These are phyloP conservation scores for Penicillium arizonense DNA, from an alignment of 495 filamentous ascomycete genomes.

Conservation along the genomic window DNA sequence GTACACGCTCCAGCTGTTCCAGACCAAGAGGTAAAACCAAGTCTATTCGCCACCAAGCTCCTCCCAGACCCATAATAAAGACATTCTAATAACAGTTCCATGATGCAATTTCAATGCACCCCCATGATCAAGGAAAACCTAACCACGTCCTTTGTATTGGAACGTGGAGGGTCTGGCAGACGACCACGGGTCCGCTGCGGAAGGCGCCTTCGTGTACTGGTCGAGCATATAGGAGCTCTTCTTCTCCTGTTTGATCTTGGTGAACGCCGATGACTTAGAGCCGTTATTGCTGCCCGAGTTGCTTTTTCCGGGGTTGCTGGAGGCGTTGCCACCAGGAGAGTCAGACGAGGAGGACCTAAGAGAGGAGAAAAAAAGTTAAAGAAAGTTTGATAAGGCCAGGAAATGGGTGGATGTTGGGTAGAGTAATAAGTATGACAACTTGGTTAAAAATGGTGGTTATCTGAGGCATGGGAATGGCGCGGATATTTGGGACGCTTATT, in stretches of 20 bases:
- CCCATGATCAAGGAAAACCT: background rate
- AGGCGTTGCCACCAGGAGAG: background rate
- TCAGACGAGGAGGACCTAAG: background rate
- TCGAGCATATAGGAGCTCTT: background rate
- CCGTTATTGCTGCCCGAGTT: background rate
- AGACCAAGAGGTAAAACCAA: background rate
- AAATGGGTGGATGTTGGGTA: background rate
- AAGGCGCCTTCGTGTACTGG: background rate
- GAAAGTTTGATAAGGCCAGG: background rate
- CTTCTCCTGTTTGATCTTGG: background rate
- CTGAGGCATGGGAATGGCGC: background rate
- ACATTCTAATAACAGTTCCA: background rate
- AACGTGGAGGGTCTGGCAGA: background rate
- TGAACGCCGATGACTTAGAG: background rate
- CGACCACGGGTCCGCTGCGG: background rate
- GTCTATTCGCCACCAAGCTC: background rate
- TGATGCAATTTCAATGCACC: background rate
- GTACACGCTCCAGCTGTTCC: background rate
- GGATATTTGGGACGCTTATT: background rate
- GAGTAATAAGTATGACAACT: background rate
- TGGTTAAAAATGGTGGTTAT: background rate
- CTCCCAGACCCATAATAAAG: background rate
- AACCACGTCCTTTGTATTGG: background rate
- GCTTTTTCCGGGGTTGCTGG: background rate
- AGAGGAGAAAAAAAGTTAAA: background rate